phyloP scores from a whole-genome alignment of 2,329 filamentous ascomycete species.

The Fusarium hainanense region DNA sequence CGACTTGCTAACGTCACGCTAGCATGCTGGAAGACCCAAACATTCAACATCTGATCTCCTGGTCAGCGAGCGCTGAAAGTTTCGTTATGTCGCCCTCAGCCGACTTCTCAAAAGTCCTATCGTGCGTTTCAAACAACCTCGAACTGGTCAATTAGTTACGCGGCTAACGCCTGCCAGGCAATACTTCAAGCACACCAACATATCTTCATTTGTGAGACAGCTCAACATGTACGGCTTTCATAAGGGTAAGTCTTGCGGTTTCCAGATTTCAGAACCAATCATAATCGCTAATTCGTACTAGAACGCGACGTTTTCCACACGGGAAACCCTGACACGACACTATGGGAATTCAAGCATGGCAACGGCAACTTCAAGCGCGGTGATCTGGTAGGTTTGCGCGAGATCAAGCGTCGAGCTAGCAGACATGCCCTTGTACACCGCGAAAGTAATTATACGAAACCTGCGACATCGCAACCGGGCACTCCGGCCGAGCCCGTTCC shows the following conservation, averaged over 20 bases:
- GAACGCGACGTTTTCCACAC: conserved; percentile 99
- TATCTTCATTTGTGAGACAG: conserved; percentile 97
- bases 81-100: conserved; percentile 98
- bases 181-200: conserved; percentile 99
- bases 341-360: conserved; percentile 99
- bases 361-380: conserved; percentile 97
- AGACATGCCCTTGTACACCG: conserved; percentile 92
- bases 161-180: conserved; percentile 67
- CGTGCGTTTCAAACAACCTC: conserved; percentile 70
- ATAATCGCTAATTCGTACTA: conserved; percentile 52
- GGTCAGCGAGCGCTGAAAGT: conserved; percentile 93
- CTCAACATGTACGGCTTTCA: conserved; percentile 99
- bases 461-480: conserved; percentile 79
- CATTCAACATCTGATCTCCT: conserved; percentile 96
- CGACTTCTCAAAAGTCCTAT: conserved; percentile 97
- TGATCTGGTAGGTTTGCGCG: conserved; percentile 87
- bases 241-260: conserved; percentile 73
- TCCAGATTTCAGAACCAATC: background rate
- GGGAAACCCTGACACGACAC: conserved; percentile 87
- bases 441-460: conserved; percentile 85
- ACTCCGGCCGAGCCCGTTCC: conserved; percentile 85
- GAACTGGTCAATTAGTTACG: background rate
- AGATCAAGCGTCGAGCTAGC: conserved; percentile 95
- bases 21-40: conserved; percentile 96
- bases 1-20: conserved; percentile 44